A percentile compares a stretch with the other conserved stretches of the same genome.
Conservation (phyloP, 345 rosid genomes). For the Clausena lansium region DNA sequence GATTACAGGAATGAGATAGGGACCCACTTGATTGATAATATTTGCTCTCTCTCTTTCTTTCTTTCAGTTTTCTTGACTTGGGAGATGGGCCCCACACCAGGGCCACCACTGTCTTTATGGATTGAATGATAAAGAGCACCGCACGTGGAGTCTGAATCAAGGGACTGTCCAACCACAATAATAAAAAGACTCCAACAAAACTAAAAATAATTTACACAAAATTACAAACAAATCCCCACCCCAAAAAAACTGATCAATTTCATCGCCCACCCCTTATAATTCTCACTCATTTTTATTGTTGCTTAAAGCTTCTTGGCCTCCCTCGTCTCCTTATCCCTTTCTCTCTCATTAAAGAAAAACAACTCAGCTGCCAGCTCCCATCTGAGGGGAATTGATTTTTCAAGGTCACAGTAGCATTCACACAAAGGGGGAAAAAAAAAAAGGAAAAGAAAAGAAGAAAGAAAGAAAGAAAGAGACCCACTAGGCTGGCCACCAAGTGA, state of each 20-base stretch:
- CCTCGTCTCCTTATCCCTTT: constrained; percentile 23
- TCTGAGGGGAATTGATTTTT: constrained; percentile 39
- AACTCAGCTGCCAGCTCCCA: constrained; percentile 52
- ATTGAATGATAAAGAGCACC: constrained; percentile 60
- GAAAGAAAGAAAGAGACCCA: constrained; percentile 39
- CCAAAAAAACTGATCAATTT: constrained; percentile 9
- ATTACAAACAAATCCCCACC: constrained; percentile 28
- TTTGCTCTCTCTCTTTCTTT: background rate
- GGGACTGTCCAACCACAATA: constrained; percentile 43
- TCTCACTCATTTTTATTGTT: constrained; percentile 59
- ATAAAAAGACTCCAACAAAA: constrained; percentile 4
- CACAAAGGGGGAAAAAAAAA: too few species aligned
- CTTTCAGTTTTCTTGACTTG: constrained; percentile 20
- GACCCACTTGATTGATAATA: constrained; percentile 20
- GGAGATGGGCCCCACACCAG: constrained; percentile 20
- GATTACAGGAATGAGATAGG: constrained; percentile 29
- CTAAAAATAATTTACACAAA: background rate
- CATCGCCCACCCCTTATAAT: constrained; percentile 32
- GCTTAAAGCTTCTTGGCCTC: constrained; percentile 50
- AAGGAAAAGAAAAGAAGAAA: background rate
- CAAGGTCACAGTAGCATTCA: constrained; percentile 26
- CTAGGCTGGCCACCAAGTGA: constrained; percentile 49
- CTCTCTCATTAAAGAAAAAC: constrained; percentile 24
- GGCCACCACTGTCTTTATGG: constrained; percentile 44
- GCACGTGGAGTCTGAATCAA: constrained; percentile 75